Evolutionary conservation across 805 yeast species (phyloP).

Genomic region (Alloascoidea hylecoeti): DNA sequence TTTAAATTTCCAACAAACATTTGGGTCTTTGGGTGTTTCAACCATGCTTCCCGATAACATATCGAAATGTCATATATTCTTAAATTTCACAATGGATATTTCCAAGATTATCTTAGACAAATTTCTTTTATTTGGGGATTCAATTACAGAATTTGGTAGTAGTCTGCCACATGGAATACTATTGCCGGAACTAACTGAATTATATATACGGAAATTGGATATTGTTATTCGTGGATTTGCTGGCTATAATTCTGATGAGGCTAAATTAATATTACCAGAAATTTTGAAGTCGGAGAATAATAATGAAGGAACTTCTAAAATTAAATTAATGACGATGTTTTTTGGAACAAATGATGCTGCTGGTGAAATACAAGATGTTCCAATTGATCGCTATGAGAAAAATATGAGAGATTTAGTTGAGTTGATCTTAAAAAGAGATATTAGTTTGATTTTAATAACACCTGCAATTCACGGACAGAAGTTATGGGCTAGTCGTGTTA

Average conservation of each 20-base stretch:
- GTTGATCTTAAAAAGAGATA: constrained; percentile 23
- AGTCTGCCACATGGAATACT: not conserved
- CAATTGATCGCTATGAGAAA: constrained; percentile 28
- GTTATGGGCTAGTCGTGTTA: constrained; percentile 23
- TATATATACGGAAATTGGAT: constrained; percentile 51
- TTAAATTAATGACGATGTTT: constrained; percentile 36
- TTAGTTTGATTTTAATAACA: constrained; percentile 44
- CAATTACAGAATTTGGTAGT: constrained; percentile 35
- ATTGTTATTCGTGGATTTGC: constrained; percentile 60
- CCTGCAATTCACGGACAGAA: constrained; percentile 41
- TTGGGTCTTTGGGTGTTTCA: no score
- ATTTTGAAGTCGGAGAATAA: constrained; percentile 26
- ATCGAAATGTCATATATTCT: no score
- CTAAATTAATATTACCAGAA: constrained; percentile 10
- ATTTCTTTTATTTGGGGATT: constrained; percentile 56
- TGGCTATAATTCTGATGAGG: constrained; percentile 66
- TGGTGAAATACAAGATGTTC: constrained; percentile 31
- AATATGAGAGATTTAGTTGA: constrained; percentile 33
- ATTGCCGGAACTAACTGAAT: not conserved
- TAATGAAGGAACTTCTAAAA: no score
- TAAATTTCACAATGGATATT: no score
- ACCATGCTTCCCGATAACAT: no score
- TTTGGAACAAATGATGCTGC: constrained; percentile 76
- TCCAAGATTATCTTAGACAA: no score
- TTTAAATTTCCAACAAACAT: no score